phyloP scores from a whole-genome alignment of 2,329 filamentous ascomycete species.

The Ceratocystis ficicola region DNA sequence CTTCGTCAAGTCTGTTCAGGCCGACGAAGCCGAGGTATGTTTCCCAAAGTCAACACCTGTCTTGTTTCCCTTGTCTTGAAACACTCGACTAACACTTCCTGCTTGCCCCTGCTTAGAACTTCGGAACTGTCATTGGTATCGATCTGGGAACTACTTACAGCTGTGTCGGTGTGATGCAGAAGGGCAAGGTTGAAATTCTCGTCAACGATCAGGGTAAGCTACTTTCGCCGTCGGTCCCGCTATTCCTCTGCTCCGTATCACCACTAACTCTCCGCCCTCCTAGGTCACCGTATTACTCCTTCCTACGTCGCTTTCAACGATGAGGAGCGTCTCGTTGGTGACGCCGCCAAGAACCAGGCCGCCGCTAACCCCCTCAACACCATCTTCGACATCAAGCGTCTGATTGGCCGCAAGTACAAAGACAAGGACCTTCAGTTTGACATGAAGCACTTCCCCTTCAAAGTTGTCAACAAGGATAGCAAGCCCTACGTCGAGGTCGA shows the following conservation, averaged over 20 bases:
- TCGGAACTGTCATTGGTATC: slow-evolving; percentile 89
- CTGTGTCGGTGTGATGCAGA: slow-evolving; percentile 92
- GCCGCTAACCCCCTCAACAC: slow-evolving; percentile 65
- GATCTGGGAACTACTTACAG: slow-evolving; percentile 81
- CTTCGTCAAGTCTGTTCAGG: slow-evolving; percentile 64
- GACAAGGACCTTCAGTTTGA: slow-evolving; percentile 85
- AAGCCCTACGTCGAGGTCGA: slow-evolving; percentile 77
- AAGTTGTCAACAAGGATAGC: slow-evolving; percentile 75
- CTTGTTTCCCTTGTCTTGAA: neutral
- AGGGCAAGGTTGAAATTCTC: slow-evolving; percentile 88
- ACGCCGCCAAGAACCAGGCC: slow-evolving; percentile 94
- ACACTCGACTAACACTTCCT: neutral
- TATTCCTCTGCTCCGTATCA: neutral
- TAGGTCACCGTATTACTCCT: slow-evolving; percentile 83
- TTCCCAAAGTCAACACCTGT: neutral
- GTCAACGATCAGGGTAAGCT: slow-evolving; percentile 66
- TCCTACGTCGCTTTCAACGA: slow-evolving; percentile 96
- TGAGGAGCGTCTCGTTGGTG: slow-evolving; percentile 91
- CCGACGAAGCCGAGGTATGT: slow-evolving; percentile 51
- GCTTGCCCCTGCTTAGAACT: slow-evolving; percentile 34
- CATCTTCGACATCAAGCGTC: slow-evolving; percentile 71
- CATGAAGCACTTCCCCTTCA: slow-evolving; percentile 98
- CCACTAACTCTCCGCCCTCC: neutral
- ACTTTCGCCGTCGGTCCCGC: neutral
- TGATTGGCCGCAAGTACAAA: slow-evolving; percentile 72